Evolutionary conservation across 257 asterid genomes (phyloP).

Genomic region (Jaltomata sinuosa): DNA sequence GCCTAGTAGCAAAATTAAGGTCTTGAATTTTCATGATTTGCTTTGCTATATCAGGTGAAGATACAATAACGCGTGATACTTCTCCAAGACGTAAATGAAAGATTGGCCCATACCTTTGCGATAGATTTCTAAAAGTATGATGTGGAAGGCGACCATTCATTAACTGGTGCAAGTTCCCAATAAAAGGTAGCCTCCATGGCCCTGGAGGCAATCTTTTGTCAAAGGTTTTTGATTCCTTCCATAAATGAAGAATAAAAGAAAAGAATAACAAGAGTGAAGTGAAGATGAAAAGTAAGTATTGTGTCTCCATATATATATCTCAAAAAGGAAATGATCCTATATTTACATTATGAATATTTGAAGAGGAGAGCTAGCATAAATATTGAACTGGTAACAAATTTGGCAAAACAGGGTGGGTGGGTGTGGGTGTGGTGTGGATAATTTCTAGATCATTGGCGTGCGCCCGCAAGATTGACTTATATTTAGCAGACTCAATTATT

Average conservation of each 20-base stretch:
- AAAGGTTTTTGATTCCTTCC: not conserved
- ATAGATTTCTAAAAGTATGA: not conserved
- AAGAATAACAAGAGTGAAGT: not conserved
- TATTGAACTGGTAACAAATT: no score
- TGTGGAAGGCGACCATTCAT: not conserved
- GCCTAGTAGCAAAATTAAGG: not conserved
- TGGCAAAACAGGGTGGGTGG: no score
- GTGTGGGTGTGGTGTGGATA: no score
- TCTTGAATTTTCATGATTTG: not conserved
- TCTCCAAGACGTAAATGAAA: not conserved
- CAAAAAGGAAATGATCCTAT: no score
- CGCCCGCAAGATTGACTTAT: no score
- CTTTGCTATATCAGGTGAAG: not conserved
- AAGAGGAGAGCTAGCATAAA: no score
- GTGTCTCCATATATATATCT: not conserved
- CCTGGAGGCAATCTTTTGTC: not conserved
- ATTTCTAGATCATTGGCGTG: no score
- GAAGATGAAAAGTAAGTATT: not conserved
- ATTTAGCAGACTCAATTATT: no score
- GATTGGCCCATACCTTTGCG: not conserved
- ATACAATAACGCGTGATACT: not conserved
- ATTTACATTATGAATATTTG: no score
- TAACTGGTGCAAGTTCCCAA: constrained; percentile 4
- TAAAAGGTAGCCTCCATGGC: not conserved
- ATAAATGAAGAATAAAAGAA: not conserved